Evolutionary conservation across 768 basidiomycete genomes (phyloP), one percentile per base, ranked within the genome.

Genomic region (Phanerochaete carnosa): DNA sequence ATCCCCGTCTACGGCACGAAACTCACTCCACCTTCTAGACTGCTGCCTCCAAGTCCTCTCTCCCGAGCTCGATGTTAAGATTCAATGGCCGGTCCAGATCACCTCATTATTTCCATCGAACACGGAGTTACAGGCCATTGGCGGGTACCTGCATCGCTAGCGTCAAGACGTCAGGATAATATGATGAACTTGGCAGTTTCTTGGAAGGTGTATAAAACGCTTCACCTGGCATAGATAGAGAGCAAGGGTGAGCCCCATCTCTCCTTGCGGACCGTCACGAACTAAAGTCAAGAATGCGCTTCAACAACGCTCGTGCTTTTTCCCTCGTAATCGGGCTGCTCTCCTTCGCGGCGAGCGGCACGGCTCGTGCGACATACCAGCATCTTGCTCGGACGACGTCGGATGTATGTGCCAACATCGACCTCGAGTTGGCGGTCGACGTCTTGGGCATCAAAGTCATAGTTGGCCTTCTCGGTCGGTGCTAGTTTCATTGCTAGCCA

Each of bases 351-450:
- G 11, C 30, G 5, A 11, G 28, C 26, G 30, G 45, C 39, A n/a
- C 51, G n/a, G 60, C 59, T 23, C 51, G 46, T n/a, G 59, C 59
- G 23, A 32, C 59, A 23, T 47, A 60, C 47, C 29, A 57, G 16
- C 57, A 22, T 22, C 43, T 6, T 15, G 28, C 45, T 19, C 62
- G 62, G 45, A 50, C 59, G 15, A 46, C 59, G 6, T 35, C 64
- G n/a, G 80, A 82, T 62, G 64, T 74, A 25, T 83, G 80, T 62
- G 79, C 72, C 22, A 68, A 74, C 55, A 66, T 81, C 43, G 63
- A 75, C 45, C 69, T 61, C 1, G 62, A 65, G 7, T 67, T 80
- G 30, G 64, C 71, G 2, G 71, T 76, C 16, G n/a, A 43, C 15
- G 16, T 51, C 11, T 66, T 55, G 3, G 54, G 54, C 26, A 43